Evolutionary conservation across 345 rosid genomes (phyloP), one percentile per base, ranked within the genome.

Genomic region (Cardamine chenopodiifolia): DNA sequence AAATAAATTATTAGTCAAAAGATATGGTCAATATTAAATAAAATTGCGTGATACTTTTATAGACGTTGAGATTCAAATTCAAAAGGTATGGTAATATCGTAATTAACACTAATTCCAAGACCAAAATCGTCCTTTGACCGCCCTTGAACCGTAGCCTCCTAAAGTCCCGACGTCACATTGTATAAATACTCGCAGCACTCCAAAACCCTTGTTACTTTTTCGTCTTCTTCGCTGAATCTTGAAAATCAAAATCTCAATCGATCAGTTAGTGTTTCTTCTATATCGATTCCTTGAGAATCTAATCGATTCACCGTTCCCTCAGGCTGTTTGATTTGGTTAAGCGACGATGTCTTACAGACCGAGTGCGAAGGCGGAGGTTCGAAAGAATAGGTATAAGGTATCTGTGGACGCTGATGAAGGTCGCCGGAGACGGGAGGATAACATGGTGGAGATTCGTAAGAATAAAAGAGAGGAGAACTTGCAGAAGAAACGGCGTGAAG

Each of bases 401-500:
- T 78, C 89, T 18, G 93, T 88, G 4, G 90, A 87, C 39, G 90
- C 90, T 9, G 97, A 88, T 28, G 97, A 89, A 72, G 92, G 92
- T 20, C 83, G 97, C 26, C 81, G 97, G 78, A 86, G 94, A 66
- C 60, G 97, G 52, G 97, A 90, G 74, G 94, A 85, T 67, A 86
- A 90, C 44, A 89, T 89, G 94, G 97, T 90, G 55, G 94, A 90
- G 90, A 90, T 89, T 83, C 81, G 97, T 35, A 90, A 90, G 86
- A 90, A 82, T 57, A 85, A 83, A 67, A 78, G 97, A 66, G 94
- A 90, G 66, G 97, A 90, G 79, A 88, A 83, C 72, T 79, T 90
- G 18, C 91, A 84, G 80, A 90, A 90, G 85, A 90, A 90, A 82
- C 83, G 97, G 4, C 90, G 97, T 14, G 97, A 88, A 68, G 89